Base-by-base conservation (phyloP, 805 yeast species). In the Saturnispora saitoi region DNA sequence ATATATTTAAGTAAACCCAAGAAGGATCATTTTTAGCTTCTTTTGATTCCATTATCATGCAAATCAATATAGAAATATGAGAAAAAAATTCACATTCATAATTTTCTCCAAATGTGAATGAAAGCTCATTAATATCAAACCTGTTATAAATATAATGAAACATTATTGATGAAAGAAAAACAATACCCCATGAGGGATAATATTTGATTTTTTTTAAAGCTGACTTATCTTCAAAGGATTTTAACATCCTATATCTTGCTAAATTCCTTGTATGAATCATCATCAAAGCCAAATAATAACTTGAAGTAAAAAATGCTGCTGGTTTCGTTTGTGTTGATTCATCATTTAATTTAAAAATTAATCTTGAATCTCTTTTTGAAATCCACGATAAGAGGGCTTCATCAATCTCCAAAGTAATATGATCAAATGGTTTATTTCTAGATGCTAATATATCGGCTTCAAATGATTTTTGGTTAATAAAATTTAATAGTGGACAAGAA, bases 371-470 rank as follows among this genome's bases (percentile, higher is more conserved):
- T 48, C 85, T 64, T 49, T 73, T 75, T 48, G 77, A 74, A 66
- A 82, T 80, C 91, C 91, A 85, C 45, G 77, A 71, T 24, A 85
- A 84, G 76, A 85, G 74, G 42, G 86, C 71, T 76, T 78, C 73
- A 62, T 85, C 93, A 58, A 86, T 72, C 75, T 71, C 70, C 78
- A 61, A 68, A 73, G 69, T 51, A 14, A 45, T 15, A 39, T 42
- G 51, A 32, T 36, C 52, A 49, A 46, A 51, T 9, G 45, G 43
- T 32, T 29, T n/a, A 26, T 31, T 36, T 9, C 38, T 43, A 14
- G 48, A 32, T 12, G 54, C 54, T 20, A 51, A 42, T 8, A 39
- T 32, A 30, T 41, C 43, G 19, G 52, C 52, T 14, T 37, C 32
- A 4, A 28, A 29, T 29, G 42, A 43, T 4, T 47, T 40, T 17